A percentile compares a stretch with the other conserved stretches of the same genome.
These are phyloP conservation scores for Vitis hybrid DNA, from an alignment of 177 flowering plant genomes.

Conservation along the genomic window DNA sequence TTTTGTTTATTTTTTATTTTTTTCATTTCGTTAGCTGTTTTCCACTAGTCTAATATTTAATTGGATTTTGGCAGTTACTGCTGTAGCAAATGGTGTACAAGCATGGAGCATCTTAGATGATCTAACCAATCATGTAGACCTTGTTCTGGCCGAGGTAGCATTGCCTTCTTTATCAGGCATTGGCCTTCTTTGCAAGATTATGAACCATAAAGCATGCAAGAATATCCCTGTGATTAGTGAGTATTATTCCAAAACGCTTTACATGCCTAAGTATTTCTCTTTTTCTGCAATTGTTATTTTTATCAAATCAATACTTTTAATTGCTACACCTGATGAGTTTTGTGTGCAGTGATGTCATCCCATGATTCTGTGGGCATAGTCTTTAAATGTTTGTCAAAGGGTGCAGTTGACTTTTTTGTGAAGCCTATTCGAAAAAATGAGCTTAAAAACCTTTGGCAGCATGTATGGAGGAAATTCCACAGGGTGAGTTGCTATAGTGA, in stretches of 20 bases:
- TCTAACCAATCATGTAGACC: slow-evolving; percentile 42
- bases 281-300: not conserved
- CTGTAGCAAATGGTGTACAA: slow-evolving; percentile 56
- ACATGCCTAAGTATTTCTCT: not conserved
- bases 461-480: slow-evolving; percentile 92
- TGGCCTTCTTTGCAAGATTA: slow-evolving; percentile 51
- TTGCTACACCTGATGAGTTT: slow-evolving; percentile 41
- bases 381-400: slow-evolving; percentile 87
- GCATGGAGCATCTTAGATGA: slow-evolving; percentile 60
- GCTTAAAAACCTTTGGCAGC: slow-evolving; percentile 96
- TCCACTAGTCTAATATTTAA: not conserved
- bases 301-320: slow-evolving; percentile 27
- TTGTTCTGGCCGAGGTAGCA: slow-evolving; percentile 58
- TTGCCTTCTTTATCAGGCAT: slow-evolving; percentile 57
- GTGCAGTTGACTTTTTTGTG: slow-evolving; percentile 88
- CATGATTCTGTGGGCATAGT: slow-evolving; percentile 88
- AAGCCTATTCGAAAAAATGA: slow-evolving; percentile 96
- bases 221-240: slow-evolving; percentile 66
- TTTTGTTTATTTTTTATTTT: too few species aligned
- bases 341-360: slow-evolving; percentile 94
- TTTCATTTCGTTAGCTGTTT: not conserved
- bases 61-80: slow-evolving; percentile 37
- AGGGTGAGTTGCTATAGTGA: slow-evolving; percentile 58
- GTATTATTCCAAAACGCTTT: slow-evolving; percentile 25
- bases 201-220: slow-evolving; percentile 54